Evolutionary conservation across 495 filamentous ascomycete species (phyloP).

Genomic region (Xylaria castorea): DNA sequence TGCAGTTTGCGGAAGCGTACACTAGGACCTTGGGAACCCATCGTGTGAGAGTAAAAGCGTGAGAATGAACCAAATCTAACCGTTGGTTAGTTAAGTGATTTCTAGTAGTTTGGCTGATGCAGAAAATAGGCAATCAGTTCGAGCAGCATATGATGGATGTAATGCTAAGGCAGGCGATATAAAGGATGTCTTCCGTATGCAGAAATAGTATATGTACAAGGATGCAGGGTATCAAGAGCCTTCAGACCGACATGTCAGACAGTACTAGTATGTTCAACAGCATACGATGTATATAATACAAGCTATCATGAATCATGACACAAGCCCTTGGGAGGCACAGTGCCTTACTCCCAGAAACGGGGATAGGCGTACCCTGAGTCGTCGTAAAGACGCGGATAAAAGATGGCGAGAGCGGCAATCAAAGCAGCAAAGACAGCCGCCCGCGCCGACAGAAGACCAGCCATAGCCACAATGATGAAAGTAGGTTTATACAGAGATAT

Average conservation of each 20-base stretch:
- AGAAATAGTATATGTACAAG: conserved; percentile 12
- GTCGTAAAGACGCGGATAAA: conserved; percentile 34
- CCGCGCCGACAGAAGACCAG: conserved; percentile 3
- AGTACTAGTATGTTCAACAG: conserved; percentile 21
- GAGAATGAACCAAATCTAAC: conserved; percentile 22
- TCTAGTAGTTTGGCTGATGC: neutral
- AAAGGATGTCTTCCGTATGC: neutral
- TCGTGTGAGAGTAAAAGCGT: conserved; percentile 34
- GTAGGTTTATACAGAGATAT: neutral
- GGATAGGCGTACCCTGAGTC: conserved; percentile 30
- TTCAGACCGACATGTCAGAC: conserved; percentile 32
- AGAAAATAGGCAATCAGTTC: neutral
- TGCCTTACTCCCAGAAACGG: neutral
- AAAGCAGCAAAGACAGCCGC: conserved; percentile 16
- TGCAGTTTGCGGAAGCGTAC: conserved; percentile 81
- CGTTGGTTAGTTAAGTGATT: neutral
- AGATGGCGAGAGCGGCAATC: conserved; percentile 32
- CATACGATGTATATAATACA: neutral
- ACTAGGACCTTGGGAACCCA: conserved; percentile 43
- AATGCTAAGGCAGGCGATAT: neutral
- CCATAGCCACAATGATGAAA: conserved; percentile 22
- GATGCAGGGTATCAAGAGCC: neutral
- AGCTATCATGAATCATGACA: conserved; percentile 9
- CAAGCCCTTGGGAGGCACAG: neutral
- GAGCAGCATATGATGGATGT: neutral